A percentile compares a stretch with the other conserved stretches of the same genome.
phyloP scores from a whole-genome alignment of 2,329 filamentous ascomycete genomes.

The Monilinia aucupariae region DNA sequence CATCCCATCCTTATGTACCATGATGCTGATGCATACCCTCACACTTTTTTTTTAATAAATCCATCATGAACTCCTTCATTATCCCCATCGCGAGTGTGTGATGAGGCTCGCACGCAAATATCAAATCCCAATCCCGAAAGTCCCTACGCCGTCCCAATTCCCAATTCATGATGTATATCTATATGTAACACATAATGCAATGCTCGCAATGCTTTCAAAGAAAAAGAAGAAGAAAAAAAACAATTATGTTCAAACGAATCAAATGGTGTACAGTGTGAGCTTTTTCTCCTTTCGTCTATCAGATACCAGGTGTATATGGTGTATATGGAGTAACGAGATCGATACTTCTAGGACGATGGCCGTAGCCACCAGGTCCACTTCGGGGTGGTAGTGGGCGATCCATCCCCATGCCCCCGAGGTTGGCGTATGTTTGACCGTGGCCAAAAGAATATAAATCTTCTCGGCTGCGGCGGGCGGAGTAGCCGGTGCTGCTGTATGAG shows the following conservation, averaged over 20 bases:
- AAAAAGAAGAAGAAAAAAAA: too few species aligned
- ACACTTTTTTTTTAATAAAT: not conserved
- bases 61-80: not conserved
- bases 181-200: not conserved
- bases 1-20: not conserved
- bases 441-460: constrained; percentile 28
- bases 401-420: constrained; percentile 36
- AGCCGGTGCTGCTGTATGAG: constrained; percentile 24
- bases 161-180: not conserved
- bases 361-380: constrained; percentile 45
- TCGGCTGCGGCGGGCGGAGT: constrained; percentile 22
- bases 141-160: not conserved
- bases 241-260: not conserved
- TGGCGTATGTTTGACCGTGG: constrained; percentile 35
- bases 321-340: constrained; percentile 53
- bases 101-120: not conserved
- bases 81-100: not conserved
- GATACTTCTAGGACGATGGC: constrained; percentile 54
- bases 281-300: not conserved
- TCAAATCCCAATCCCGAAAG: not conserved
- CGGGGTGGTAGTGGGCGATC: constrained; percentile 55
- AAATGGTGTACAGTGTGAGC: not conserved
- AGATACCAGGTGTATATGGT: constrained; percentile 19
- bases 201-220: not conserved
- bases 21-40: not conserved